Evolutionary conservation across 495 filamentous ascomycete species (phyloP), one percentile per base, ranked within the genome.

Genomic region (Aspergillus sparsus): DNA sequence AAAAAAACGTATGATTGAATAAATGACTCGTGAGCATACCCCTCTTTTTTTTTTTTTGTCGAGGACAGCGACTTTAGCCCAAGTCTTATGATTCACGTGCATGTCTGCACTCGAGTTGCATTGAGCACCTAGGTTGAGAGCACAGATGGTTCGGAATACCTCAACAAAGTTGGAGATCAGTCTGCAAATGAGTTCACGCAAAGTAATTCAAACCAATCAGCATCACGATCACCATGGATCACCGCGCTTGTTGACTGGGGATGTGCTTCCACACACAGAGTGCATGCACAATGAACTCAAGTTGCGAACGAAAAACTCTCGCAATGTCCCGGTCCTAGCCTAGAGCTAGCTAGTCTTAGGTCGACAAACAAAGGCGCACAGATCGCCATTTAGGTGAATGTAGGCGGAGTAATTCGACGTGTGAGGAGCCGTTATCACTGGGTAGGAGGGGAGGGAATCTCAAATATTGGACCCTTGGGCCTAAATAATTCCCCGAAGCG

Each of bases 381-480:
- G 61, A 62, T 61, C 72, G 49, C 45, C 46, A 61, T 56, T 42
- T 66, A 67, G 62, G 67, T 55, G 47, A 61, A 68, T 68, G 42
- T 45, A 53, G 35, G 50, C 49, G 49, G 34, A 49, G 49, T 51
- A 62, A 64, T 64, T 65, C 65, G 67, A 71, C 69, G 63, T 71
- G 62, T 53, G 18, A 63, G 62, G 62, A 62, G 66, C 67, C 69
- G 71, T 70, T 71, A 56, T 52, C 47, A 57, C 52, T 39, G 41
- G 65, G 49, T 65, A 58, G 15, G 42, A 50, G 44, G 7, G 53
- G 55, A 34, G 11, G 56, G 58, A 62, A 69, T 68, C 69, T 66
- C 72, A 72, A 74, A 76, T 74, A 68, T 68, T 61, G 63, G 61
- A 63, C 56, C 44, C 49, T 57, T 57, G 54, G 58, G 36, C n/a